phyloP scores from a whole-genome alignment of 2,329 filamentous ascomycete species.

The Cordyceps pruinosa region DNA sequence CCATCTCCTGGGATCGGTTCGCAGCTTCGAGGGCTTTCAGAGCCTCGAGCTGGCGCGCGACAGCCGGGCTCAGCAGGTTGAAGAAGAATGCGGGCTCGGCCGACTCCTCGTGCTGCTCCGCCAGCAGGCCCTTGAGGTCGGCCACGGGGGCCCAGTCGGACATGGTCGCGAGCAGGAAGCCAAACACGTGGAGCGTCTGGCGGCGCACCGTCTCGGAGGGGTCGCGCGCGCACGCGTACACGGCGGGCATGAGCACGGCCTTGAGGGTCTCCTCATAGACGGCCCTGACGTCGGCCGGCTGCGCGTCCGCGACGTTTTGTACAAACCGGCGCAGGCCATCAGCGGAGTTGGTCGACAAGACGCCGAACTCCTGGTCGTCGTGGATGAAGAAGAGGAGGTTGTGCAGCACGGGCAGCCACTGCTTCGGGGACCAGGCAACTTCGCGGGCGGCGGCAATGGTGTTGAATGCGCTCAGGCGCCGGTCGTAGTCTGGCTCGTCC shows the following conservation, averaged over 20 bases:
- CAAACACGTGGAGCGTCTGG: constrained; percentile 75
- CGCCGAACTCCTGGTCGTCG: constrained; percentile 80
- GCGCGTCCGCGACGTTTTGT: constrained; percentile 47
- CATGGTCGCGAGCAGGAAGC: constrained; percentile 66
- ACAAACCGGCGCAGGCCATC: constrained; percentile 75
- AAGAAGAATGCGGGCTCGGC: constrained; percentile 72
- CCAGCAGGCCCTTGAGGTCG: constrained; percentile 66
- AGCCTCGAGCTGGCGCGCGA: constrained; percentile 77
- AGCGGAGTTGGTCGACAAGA: constrained; percentile 72
- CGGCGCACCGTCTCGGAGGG: constrained; percentile 75
- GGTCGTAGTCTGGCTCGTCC: constrained; percentile 83
- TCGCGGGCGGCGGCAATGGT: constrained; percentile 59
- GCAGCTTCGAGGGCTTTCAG: constrained; percentile 68
- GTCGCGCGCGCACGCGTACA: constrained; percentile 71
- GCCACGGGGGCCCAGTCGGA: constrained; percentile 62
- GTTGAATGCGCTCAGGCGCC: constrained; percentile 69
- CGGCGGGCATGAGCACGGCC: constrained; percentile 61
- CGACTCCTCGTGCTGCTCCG: constrained; percentile 55
- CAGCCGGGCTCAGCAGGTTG: constrained; percentile 85
- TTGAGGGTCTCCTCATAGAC: constrained; percentile 54
- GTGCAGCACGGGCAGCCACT: constrained; percentile 84
- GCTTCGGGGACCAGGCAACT: constrained; percentile 53
- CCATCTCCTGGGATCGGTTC: constrained; percentile 57
- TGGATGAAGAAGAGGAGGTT: constrained; percentile 85
- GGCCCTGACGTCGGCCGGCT: constrained; percentile 29